Conservation (phyloP, 2,329 filamentous ascomycete species). For the Calycina herbarum region DNA sequence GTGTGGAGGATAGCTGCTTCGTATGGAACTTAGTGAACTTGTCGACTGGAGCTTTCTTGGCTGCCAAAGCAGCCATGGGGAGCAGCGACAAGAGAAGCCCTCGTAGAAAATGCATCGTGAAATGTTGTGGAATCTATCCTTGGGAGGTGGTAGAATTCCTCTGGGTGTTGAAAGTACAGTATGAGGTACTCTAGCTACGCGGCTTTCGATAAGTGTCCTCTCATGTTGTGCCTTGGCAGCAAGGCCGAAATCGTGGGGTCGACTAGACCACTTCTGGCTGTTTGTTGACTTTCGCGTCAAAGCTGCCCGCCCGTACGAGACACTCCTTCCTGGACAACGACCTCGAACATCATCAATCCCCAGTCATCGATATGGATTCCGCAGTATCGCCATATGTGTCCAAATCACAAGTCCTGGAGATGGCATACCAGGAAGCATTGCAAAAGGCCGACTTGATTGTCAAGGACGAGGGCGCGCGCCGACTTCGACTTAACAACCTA, state of each 20-base stretch:
- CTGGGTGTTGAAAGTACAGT: slow-evolving; percentile 9
- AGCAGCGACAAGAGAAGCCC: slow-evolving; percentile 64
- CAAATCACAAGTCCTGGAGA: slow-evolving; percentile 54
- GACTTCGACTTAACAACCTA: slow-evolving; percentile 66
- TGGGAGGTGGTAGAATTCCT: slow-evolving; percentile 15
- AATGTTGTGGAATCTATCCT: slow-evolving; percentile 5
- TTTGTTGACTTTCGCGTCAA: slow-evolving; percentile 6
- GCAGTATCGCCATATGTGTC: slow-evolving; percentile 35
- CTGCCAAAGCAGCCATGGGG: slow-evolving; percentile 58
- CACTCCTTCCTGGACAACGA: not conserved
- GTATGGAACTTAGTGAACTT: slow-evolving; percentile 71
- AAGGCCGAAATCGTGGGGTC: slow-evolving; percentile 4
- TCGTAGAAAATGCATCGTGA: slow-evolving; percentile 68
- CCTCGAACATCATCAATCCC: not conserved
- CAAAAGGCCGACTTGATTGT: slow-evolving; percentile 67
- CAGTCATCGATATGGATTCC: slow-evolving; percentile 31
- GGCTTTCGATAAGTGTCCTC: slow-evolving; percentile 13
- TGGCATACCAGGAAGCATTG: slow-evolving; percentile 65
- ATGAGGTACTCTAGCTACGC: slow-evolving; percentile 5
- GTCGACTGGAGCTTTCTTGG: slow-evolving; percentile 63
- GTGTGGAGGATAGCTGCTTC: slow-evolving; percentile 63
- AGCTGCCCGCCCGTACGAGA: not conserved
- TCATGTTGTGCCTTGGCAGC: not conserved
- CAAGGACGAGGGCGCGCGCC: slow-evolving; percentile 73
- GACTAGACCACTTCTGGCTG: not conserved